These are phyloP conservation scores for Trypethelium eluteriae DNA, from an alignment of 495 filamentous ascomycete genomes.

Conservation along the genomic window DNA sequence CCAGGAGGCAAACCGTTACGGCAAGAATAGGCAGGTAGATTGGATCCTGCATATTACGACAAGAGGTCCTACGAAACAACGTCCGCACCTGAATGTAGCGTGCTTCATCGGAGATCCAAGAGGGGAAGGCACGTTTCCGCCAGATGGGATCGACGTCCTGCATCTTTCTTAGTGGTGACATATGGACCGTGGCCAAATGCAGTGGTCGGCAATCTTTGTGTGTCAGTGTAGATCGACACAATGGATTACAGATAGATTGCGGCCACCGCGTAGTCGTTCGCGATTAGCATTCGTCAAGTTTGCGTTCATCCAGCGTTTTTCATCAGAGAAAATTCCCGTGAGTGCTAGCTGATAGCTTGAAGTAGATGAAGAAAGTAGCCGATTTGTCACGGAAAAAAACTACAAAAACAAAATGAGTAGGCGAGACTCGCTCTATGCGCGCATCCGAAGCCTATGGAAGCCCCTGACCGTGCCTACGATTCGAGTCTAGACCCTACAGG, in stretches of 20 bases:
- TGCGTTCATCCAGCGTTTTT: not conserved
- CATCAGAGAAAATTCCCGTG: not conserved
- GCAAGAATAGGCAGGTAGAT: not conserved
- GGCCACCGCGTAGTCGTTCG: not conserved
- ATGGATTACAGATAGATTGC: not conserved
- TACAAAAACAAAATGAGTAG: too few species aligned
- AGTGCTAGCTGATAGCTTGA: not conserved
- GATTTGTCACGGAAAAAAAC: too few species aligned
- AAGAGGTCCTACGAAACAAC: not conserved
- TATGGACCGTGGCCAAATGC: not conserved
- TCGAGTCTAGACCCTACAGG: too few species aligned
- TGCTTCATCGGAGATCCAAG: not conserved
- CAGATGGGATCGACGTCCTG: constrained; percentile 7
- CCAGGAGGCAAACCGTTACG: not conserved
- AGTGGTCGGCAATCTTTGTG: constrained; percentile 12
- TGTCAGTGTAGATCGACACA: not conserved
- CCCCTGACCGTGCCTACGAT: too few species aligned
- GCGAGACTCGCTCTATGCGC: too few species aligned
- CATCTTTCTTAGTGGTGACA: not conserved
- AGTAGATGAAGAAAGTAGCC: too few species aligned
- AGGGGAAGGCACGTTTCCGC: constrained; percentile 8
- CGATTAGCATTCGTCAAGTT: not conserved
- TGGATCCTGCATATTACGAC: not conserved
- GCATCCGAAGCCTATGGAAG: too few species aligned
- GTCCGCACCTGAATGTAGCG: not conserved